Evolutionary conservation across 306 rosid genomes (phyloP).

Genomic region (Citrullus colocynthis): DNA sequence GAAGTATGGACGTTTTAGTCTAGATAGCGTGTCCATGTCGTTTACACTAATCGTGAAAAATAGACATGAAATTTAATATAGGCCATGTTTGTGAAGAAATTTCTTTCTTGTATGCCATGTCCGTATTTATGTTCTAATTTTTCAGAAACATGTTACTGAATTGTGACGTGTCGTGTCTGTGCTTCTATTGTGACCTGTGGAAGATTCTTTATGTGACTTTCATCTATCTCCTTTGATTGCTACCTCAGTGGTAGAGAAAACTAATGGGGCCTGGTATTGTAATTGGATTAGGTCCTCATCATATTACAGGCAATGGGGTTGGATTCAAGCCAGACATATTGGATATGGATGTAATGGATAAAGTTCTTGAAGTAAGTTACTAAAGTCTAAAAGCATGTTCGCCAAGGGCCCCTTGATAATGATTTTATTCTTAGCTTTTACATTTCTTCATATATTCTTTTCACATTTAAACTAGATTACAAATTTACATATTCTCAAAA

Average conservation of each 20-base stretch:
- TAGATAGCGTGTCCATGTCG: not conserved
- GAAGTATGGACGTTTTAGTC: not conserved
- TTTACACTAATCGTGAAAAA: not conserved
- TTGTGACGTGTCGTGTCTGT: not conserved
- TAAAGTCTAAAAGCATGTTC: not conserved
- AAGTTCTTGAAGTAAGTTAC: constrained; percentile 69
- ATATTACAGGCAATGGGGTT: constrained; percentile 78
- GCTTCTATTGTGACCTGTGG: not conserved
- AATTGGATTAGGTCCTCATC: constrained; percentile 70
- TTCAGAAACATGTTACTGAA: not conserved
- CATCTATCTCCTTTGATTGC: not conserved
- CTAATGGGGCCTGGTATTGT: constrained; percentile 3
- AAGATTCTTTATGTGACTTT: not conserved
- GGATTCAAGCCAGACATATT: constrained; percentile 94
- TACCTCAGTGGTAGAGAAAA: not conserved
- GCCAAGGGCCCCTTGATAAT: not conserved
- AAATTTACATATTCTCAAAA: not conserved
- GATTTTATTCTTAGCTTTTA: not conserved
- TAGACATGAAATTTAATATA: not conserved
- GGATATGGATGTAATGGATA: constrained; percentile 91
- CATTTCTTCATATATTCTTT: not conserved
- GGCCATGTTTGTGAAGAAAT: not conserved
- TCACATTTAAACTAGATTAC: not conserved
- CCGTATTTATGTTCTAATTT: not conserved
- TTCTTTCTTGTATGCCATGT: not conserved